Base-by-base conservation (phyloP, 805 yeast species). In the Schwanniomyces occidentalis region DNA sequence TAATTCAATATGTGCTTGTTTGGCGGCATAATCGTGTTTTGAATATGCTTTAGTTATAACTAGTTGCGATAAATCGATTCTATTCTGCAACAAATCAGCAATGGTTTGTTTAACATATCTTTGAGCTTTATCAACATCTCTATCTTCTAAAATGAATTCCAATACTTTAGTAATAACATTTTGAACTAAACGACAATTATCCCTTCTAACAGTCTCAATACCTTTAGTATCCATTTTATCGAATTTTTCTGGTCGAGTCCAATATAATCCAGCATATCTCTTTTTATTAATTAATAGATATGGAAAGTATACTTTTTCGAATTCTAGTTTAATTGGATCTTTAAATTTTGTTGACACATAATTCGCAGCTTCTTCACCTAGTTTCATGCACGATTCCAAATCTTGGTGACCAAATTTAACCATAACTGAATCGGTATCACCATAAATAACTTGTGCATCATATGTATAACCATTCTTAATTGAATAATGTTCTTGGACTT, bases 341-440 rank as follows among this genome's bases (percentile, higher is more conserved):
- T 78, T 69, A 61, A 93, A 93, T 37, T 75, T 69, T 1, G 80
- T 73, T 0, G 98, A 89, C 2, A 93, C 98, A 42, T 61, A 78
- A 6, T 70, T 85, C 0, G 99, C 99, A 0, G 98, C 99, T 51
- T 91, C 95, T 49, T 89, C 85, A 5, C 99, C 99, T 37, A 89
- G 56, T 35, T 75, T 72, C 99, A 93, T 95, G 46, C 96, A 86
- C 19, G 84, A 84, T 36, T 72, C 80, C 43, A 91, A 59, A 52
- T 88, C 95, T 7, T 70, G 67, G 20, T 80, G 78, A 2, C 99
- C 99, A 66, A 93, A 93, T 55, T 88, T 90, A 27, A 93, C 96
- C 99, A 93, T 95, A 12, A 93, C 99, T 6, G 99, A 95, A 74
- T 93, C 99, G 0, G 99, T 93, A 62, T 93, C 99, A 71, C 99